Percentiles rank a stretch among this genome's conserved stretches.
Evolutionary conservation across 352 stramenopile genomes (phyloP).

Genomic region (Globisporangium emineosum): DNA sequence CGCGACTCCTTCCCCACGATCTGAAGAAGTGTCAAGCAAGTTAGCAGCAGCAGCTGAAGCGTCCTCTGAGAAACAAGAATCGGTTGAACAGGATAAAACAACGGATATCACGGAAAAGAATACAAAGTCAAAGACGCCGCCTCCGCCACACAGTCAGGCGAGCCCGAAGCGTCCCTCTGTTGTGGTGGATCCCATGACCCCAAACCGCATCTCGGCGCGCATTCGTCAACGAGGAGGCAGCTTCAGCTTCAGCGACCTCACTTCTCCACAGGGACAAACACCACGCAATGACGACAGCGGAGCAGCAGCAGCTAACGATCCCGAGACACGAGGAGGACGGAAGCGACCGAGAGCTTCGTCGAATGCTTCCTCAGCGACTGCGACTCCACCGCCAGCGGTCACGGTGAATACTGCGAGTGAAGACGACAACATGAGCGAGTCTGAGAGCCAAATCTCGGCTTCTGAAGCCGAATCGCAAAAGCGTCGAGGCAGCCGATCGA

Average conservation of each 20-base stretch:
- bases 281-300: conserved; percentile 13
- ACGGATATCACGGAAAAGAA: neutral
- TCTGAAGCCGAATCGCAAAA: conserved; percentile 44
- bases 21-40: neutral
- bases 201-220: conserved; percentile 47
- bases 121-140: conserved; percentile 1
- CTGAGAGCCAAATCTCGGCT: conserved; percentile 55
- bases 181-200: conserved; percentile 26
- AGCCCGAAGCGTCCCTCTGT: conserved; percentile 14
- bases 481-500: conserved; percentile 18
- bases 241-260: conserved; percentile 39
- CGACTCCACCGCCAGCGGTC: conserved; percentile 8
- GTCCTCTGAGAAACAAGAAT: neutral
- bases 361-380: conserved; percentile 20
- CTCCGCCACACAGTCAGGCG: conserved; percentile 14
- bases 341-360: conserved; percentile 36
- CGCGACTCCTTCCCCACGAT: conserved; percentile 4
- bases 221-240: conserved; percentile 48
- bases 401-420: conserved; percentile 30
- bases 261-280: conserved; percentile 17
- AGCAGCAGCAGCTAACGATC: neutral
- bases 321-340: conserved; percentile 1
- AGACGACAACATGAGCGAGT: conserved; percentile 41
- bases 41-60: neutral
- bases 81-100: conserved; percentile 5